These are phyloP conservation scores for Massariosphaeria phaeospora DNA, from an alignment of 495 filamentous ascomycete genomes.

Conservation along the genomic window DNA sequence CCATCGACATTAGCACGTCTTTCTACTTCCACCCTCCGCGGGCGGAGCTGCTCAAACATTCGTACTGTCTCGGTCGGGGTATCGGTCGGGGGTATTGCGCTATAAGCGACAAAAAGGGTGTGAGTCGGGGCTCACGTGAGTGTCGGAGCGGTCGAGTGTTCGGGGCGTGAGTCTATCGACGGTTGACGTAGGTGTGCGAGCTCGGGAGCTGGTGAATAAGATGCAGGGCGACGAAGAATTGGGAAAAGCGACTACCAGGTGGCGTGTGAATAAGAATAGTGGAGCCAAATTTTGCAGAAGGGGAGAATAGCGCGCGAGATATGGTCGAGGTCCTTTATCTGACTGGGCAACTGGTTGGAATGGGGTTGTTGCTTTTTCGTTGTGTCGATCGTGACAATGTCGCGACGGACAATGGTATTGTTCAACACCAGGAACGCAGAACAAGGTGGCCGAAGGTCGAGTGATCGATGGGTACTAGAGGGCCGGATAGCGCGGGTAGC, in stretches of 20 bases:
- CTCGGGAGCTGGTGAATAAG: too few species aligned
- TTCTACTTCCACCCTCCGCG: slow-evolving; percentile 19
- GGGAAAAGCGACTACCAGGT: too few species aligned
- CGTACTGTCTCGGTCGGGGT: not conserved
- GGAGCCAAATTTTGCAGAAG: not conserved
- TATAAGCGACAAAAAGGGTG: too few species aligned
- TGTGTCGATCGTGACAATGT: not conserved
- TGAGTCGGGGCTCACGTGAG: too few species aligned
- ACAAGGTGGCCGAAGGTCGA: not conserved
- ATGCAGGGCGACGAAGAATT: too few species aligned
- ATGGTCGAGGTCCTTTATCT: not conserved
- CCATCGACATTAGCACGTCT: not conserved
- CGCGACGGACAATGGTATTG: slow-evolving; percentile 23
- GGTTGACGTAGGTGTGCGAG: too few species aligned
- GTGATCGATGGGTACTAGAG: not conserved
- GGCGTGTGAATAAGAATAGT: too few species aligned
- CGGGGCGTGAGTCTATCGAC: too few species aligned
- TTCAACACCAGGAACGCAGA: slow-evolving; percentile 8
- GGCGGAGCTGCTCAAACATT: slow-evolving; percentile 15
- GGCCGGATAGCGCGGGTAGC: not conserved
- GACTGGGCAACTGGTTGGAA: slow-evolving; percentile 6
- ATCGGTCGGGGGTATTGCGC: not conserved
- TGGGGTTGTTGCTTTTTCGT: not conserved
- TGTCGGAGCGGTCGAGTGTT: too few species aligned
- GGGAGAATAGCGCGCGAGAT: not conserved